Evolutionary conservation across 768 basidiomycete species (phyloP).

Genomic region (Lactarius vividus): DNA sequence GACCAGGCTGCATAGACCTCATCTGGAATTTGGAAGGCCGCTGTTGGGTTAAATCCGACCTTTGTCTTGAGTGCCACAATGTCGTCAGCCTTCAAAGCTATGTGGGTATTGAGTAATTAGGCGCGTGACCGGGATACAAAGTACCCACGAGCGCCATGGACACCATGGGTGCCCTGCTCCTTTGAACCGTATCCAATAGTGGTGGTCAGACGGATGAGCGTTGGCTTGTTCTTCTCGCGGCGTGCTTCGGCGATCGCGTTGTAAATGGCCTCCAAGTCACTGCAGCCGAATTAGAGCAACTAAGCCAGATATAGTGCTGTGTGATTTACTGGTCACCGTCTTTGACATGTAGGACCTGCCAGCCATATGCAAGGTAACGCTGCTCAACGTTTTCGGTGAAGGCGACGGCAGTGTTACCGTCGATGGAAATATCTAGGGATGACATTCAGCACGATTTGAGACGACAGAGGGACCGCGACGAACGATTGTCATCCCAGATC

Average conservation of each 20-base stretch:
- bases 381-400: constrained; percentile 93
- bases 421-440: constrained; percentile 84
- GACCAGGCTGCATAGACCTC: constrained; percentile 69
- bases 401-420: constrained; percentile 86
- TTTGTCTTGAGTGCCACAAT: constrained; percentile 78
- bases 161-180: constrained; percentile 89
- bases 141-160: constrained; percentile 86
- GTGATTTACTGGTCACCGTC: constrained; percentile 67
- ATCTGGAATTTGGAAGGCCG: constrained; percentile 75
- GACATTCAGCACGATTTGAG: constrained; percentile 19
- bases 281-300: constrained; percentile 33
- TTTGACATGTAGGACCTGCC: constrained; percentile 86
- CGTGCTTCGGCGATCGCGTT: constrained; percentile 77
- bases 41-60: constrained; percentile 75
- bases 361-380: constrained; percentile 88
- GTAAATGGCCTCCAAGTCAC: constrained; percentile 75
- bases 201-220: constrained; percentile 80
- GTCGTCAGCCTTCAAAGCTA: constrained; percentile 92
- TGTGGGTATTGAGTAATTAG: constrained; percentile 15
- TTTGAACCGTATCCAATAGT: constrained; percentile 95
- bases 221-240: constrained; percentile 76
- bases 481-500: constrained; percentile 97
- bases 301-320: neutral
- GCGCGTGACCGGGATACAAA: constrained; percentile 9
- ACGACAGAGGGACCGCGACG: constrained; percentile 32